These are phyloP conservation scores for Colletotrichum kahawae DNA, from an alignment of 2,329 filamentous ascomycete genomes.

Conservation along the genomic window DNA sequence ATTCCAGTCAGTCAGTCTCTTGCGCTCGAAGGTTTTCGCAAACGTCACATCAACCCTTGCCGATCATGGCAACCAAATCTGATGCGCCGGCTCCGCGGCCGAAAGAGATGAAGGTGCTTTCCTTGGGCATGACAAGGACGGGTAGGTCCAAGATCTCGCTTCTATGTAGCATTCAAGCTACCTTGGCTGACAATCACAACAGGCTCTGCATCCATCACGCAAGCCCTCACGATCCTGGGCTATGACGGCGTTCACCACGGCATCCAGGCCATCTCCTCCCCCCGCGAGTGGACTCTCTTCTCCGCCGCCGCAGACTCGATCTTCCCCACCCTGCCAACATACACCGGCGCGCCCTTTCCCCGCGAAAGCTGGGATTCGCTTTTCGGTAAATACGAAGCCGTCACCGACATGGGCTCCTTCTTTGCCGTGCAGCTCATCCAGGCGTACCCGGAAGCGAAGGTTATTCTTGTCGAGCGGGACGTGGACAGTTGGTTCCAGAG, in stretches of 20 bases:
- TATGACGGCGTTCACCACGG: constrained; percentile 38
- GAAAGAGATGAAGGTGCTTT: constrained; percentile 32
- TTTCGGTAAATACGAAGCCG: constrained; percentile 31
- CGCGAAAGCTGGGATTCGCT: constrained; percentile 28
- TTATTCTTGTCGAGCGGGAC: constrained; percentile 55
- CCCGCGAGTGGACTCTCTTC: constrained; percentile 28
- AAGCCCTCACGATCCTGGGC: constrained; percentile 35
- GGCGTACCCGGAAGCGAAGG: constrained; percentile 75
- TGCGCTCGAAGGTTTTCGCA: not conserved
- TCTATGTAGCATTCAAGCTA: not conserved
- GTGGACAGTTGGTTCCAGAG: not conserved
- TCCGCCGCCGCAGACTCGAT: constrained; percentile 33
- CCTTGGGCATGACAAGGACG: constrained; percentile 35
- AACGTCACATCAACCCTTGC: not conserved
- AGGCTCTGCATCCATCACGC: constrained; percentile 34
- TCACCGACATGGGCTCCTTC: constrained; percentile 53
- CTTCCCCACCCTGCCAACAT: constrained; percentile 26
- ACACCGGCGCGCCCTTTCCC: constrained; percentile 23
- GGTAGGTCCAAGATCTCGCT: constrained; percentile 16
- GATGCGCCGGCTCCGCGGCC: not conserved
- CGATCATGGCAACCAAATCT: not conserved
- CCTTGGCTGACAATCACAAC: not conserved
- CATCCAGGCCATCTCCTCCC: constrained; percentile 26
- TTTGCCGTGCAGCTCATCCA: constrained; percentile 74
- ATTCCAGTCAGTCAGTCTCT: not conserved